Conservation (phyloP, 176 grass and related monocot species). For the Phoenix roebelenii region DNA sequence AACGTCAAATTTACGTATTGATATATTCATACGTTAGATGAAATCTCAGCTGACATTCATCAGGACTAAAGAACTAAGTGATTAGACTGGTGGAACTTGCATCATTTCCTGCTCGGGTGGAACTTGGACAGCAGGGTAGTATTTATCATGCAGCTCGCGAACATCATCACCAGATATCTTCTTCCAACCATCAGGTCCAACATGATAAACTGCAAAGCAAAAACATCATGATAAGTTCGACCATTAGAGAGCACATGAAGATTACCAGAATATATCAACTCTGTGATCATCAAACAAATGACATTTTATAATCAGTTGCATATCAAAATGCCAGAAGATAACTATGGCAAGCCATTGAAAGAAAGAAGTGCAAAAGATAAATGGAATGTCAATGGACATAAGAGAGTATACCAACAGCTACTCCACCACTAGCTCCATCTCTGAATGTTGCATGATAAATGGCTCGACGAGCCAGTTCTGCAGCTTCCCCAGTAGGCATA, state of each 20-base stretch:
- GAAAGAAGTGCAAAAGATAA: no score
- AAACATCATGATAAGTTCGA: no score
- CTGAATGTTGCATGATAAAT: constrained; percentile 88
- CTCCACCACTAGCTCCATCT: constrained; percentile 90
- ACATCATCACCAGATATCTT: constrained; percentile 97
- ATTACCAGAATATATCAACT: no score
- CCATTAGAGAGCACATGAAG: no score
- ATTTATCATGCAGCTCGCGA: constrained; percentile 78
- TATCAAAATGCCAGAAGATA: no score
- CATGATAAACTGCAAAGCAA: constrained; percentile 62
- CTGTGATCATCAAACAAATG: no score
- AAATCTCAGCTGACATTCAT: no score
- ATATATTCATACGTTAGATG: no score
- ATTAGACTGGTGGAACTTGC: constrained; percentile 46
- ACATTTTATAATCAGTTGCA: no score
- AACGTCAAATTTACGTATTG: no score
- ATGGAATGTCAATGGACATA: background rate
- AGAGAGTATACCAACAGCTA: constrained; percentile 65
- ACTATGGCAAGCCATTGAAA: no score
- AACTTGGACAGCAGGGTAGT: constrained; percentile 48
- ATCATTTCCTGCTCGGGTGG: constrained; percentile 76
- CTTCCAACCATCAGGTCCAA: constrained; percentile 78
- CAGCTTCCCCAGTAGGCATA: constrained; percentile 76
- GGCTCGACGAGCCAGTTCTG: constrained; percentile 60
- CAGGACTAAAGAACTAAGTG: no score